These are phyloP conservation scores for Penicillium decumbens DNA, from an alignment of 2,329 filamentous ascomycete species.

Conservation along the genomic window DNA sequence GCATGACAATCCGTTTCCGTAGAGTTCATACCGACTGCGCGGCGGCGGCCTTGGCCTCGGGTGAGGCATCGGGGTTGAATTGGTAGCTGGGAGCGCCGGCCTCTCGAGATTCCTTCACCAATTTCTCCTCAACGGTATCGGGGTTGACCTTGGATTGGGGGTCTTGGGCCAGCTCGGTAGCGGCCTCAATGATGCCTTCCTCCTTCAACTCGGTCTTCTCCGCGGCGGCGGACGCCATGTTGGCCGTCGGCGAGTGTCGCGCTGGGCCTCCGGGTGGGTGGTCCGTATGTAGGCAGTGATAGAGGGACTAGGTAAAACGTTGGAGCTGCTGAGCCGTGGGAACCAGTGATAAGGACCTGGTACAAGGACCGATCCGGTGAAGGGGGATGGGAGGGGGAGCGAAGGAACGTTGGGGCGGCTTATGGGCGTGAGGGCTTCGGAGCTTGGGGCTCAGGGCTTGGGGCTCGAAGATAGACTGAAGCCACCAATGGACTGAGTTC, in stretches of 20 bases:
- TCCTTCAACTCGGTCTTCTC: constrained; percentile 66
- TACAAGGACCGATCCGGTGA: neutral
- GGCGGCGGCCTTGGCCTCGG: constrained; percentile 79
- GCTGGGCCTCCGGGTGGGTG: neutral
- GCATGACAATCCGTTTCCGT: neutral
- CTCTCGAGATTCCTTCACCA: constrained; percentile 72
- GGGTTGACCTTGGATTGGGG: constrained; percentile 63
- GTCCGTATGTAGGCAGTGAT: neutral
- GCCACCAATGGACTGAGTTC: neutral
- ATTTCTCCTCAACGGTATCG: constrained; percentile 65
- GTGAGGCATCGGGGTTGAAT: constrained; percentile 80
- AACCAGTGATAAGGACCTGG: neutral
- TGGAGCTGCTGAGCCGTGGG: neutral
- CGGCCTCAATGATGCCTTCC: constrained; percentile 73
- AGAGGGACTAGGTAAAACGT: neutral
- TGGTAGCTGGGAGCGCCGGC: constrained; percentile 75
- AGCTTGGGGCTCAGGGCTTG: neutral
- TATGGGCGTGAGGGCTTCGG: neutral
- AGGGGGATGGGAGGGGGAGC: neutral
- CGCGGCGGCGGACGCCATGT: constrained; percentile 32
- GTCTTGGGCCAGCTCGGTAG: constrained; percentile 51
- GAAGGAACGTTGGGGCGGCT: neutral
- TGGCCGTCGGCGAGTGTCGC: constrained; percentile 5
- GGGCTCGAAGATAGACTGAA: neutral
- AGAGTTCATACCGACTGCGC: constrained; percentile 61